Base-by-base conservation (phyloP, 164 flowering plant species). In the Echeveria elegans region DNA sequence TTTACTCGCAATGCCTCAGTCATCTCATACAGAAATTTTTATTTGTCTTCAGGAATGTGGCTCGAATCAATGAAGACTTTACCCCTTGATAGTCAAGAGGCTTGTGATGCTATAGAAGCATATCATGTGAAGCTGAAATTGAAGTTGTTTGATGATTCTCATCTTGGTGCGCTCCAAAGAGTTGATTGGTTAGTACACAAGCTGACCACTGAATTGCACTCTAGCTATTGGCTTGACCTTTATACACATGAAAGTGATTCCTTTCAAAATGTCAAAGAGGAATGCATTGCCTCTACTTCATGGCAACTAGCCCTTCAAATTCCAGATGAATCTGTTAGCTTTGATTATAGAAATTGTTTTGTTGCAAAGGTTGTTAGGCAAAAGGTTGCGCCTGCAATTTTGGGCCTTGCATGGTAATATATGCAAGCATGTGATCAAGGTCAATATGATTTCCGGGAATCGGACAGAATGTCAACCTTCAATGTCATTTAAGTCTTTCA, bases 131-230 rank as follows among this genome's bases (percentile, higher is more conserved):
- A 91, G 84, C 77, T 94, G 74, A 94, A 91, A 78, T 74, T 73
- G 24, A 88, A 81, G 73, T 74, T 94, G 1, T 89, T 80, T 75
- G 97, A 94, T 77, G 97, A 94, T 79, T 83, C 95, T 61, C 93
- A 84, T 78, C 96, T 91, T 66, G 88, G 88, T 73, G 85, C 96
- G 23, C 80, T 88, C 53, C 93, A 86, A 69, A 84, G 99, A 71
- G 96, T 94, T 41, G 99, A 91, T 73, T 91, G 99, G 99, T 75
- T 94, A 70, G 96, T 91, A 59, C 93, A 91, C 78, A 94, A 87
- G 76, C 83, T 92, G 72, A 91, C 89, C 23, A 88, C 96, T 16
- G 99, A 94, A 71, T 74, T 94, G 75, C 96, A 87, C 73, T 89
- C 99, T 1, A 77, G 88, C 69, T 91, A 86, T 73, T 94, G 97